These are phyloP conservation scores for Carpinus viminea DNA, from an alignment of 306 rosid species.

Conservation along the genomic window DNA sequence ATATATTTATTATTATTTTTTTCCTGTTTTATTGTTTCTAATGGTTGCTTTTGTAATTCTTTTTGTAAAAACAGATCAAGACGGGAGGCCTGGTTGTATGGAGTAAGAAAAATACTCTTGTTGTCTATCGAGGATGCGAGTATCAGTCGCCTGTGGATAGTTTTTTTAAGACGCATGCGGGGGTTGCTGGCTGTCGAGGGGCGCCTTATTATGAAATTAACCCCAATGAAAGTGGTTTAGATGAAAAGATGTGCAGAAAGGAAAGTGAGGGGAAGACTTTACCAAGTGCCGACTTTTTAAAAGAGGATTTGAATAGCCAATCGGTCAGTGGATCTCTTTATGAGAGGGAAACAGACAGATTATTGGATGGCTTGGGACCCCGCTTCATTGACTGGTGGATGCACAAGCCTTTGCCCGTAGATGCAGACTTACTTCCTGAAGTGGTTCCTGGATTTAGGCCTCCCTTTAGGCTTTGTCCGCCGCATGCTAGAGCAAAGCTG, in stretches of 20 bases:
- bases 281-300: conserved; percentile 16
- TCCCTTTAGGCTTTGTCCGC: conserved; percentile 72
- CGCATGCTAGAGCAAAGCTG: conserved; percentile 49
- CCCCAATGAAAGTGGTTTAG: conserved; percentile 25
- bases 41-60: conserved; percentile 27
- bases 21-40: conserved; percentile 15
- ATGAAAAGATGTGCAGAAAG: conserved; percentile 29
- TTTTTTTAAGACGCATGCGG: conserved; percentile 28
- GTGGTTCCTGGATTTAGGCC: conserved; percentile 67
- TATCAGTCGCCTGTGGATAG: conserved; percentile 31
- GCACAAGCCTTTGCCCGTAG: conserved; percentile 89
- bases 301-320: conserved; percentile 31
- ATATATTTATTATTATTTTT: conserved; percentile 1
- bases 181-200: conserved; percentile 24
- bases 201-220: conserved; percentile 21
- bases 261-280: conserved; percentile 23
- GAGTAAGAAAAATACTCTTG: conserved; percentile 66
- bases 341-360: conserved; percentile 81
- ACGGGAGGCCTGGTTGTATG: conserved; percentile 88
- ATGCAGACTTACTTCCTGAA: conserved; percentile 85
- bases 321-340: conserved; percentile 50
- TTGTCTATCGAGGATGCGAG: conserved; percentile 66
- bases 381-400: conserved; percentile 94
- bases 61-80: conserved; percentile 54
- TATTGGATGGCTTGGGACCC: conserved; percentile 84